Percentiles rank a stretch among this genome's conserved stretches.
phyloP scores from a whole-genome alignment of 1,139 yeast genomes.

The Meyerozyma sp. region DNA sequence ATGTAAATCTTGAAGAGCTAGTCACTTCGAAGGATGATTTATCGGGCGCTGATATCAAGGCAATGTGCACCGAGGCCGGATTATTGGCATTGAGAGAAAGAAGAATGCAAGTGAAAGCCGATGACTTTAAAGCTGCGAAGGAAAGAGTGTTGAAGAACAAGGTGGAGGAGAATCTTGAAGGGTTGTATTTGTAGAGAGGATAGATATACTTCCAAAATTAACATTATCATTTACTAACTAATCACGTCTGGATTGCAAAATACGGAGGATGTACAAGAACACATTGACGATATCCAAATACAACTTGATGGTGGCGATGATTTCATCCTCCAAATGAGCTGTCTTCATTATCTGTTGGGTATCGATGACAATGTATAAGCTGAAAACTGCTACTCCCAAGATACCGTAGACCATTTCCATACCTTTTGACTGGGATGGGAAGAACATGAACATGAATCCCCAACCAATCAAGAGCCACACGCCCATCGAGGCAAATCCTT shows the following conservation, averaged over 20 bases:
- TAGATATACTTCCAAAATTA: not conserved
- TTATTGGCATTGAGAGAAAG: constrained; percentile 93
- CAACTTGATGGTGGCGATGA: constrained; percentile 69
- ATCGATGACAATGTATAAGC: constrained; percentile 71
- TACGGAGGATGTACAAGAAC: constrained; percentile 69
- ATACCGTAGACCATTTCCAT: constrained; percentile 63
- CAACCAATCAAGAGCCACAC: constrained; percentile 69
- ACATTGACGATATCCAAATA: constrained; percentile 80
- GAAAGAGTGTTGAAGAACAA: constrained; percentile 97
- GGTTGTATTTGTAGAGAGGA: constrained; percentile 64
- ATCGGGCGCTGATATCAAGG: constrained; percentile 98
- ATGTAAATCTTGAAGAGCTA: constrained; percentile 84
- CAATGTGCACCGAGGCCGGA: constrained; percentile 98
- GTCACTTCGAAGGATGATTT: constrained; percentile 91
- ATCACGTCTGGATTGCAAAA: constrained; percentile 50
- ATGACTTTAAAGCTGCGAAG: constrained; percentile 90
- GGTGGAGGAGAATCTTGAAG: constrained; percentile 95
- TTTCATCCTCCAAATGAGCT: constrained; percentile 80
- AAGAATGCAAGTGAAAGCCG: constrained; percentile 96
- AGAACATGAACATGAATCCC: constrained; percentile 65
- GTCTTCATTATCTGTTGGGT: constrained; percentile 79
- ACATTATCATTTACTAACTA: constrained; percentile 4
- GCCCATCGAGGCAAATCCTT: constrained; percentile 55
- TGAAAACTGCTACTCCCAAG: constrained; percentile 69
- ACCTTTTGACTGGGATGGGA: constrained; percentile 49